Percentiles rank a stretch among this genome's conserved stretches.
Conservation (phyloP, 495 filamentous ascomycete species). For the Apiosordaria backusii region DNA sequence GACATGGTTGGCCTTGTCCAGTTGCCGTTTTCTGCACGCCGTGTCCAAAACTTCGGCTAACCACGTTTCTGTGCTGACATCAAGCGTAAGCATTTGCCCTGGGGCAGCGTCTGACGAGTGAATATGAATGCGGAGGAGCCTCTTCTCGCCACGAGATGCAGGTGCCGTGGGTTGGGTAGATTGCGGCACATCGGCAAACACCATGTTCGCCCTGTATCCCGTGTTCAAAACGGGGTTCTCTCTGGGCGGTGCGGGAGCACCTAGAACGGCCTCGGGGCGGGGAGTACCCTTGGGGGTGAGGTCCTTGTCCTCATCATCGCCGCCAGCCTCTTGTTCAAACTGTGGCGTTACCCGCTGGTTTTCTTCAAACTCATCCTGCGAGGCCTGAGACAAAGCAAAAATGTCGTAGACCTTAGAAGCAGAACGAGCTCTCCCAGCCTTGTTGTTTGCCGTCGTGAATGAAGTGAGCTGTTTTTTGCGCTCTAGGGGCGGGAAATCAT, state of each 20-base stretch:
- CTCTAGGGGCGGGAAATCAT: slow-evolving; percentile 85
- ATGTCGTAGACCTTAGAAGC: slow-evolving; percentile 87
- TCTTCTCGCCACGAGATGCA: slow-evolving; percentile 63
- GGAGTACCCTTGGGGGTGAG: slow-evolving; percentile 42
- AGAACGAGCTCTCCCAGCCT: slow-evolving; percentile 62
- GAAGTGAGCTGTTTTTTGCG: slow-evolving; percentile 74
- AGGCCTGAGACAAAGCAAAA: slow-evolving; percentile 84
- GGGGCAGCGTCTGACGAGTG: slow-evolving; percentile 67
- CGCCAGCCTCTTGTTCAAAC: slow-evolving; percentile 55
- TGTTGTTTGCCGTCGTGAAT: slow-evolving; percentile 88
- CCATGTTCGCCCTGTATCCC: slow-evolving; percentile 53
- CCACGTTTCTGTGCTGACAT: slow-evolving; percentile 89
- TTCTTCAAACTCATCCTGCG: slow-evolving; percentile 69
- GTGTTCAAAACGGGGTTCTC: slow-evolving; percentile 58
- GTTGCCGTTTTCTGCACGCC: slow-evolving; percentile 82
- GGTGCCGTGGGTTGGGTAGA: slow-evolving; percentile 62
- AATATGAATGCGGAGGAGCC: slow-evolving; percentile 72
- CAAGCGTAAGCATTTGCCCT: slow-evolving; percentile 66
- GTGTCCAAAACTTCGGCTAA: slow-evolving; percentile 88
- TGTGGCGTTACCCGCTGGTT: slow-evolving; percentile 73
- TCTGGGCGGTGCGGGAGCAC: slow-evolving; percentile 35
- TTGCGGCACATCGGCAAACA: slow-evolving; percentile 62
- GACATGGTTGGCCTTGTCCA: slow-evolving; percentile 86
- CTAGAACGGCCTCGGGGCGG: slow-evolving; percentile 38
- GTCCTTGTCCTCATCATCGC: slow-evolving; percentile 40